Base-by-base conservation (phyloP, 352 stramenopile species). In the Elongisporangium anandrum region DNA sequence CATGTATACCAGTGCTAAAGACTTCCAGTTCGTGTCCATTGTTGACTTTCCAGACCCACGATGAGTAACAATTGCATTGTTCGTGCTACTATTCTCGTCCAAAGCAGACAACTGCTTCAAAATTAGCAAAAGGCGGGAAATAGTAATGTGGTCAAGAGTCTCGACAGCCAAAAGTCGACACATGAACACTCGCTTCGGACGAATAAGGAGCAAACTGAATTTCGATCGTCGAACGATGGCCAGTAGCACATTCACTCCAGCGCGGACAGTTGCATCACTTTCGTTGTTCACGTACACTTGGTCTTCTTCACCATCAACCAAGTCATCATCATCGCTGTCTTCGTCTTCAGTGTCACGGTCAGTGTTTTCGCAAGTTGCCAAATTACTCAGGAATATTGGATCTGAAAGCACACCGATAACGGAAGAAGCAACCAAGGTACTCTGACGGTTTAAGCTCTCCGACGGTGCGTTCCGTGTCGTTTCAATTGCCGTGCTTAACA, bases 71-170 rank as follows among this genome's bases (percentile, higher is more conserved):
- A 41, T 41, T 41, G 29, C 29, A 13, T 41, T 41, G 29, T 41
- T 15, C 6, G 6, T 41, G 29, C 29, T 13, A 5, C 16, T 39
- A 23, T 19, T 74, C 8, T 22, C 61, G 23, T 90, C 75, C 17
- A 90, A 57, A 3, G 81, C 55, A 13, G 69, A 68, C 6, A 95
- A 49, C 57, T 92, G 83, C 63, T 87, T 82, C 10, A 95, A 52
- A 13, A 95, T 62, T 16, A 69, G 69, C 15, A 95, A 57, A 47
- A 95, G 73, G 0, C 79, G 70, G 1, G 67, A 74, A 22, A 92
- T 70, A 8, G 81, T 95, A 23, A 89, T 73, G 56, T 90, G 83
- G 52, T 92, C 82, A 12, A 95, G 54, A 17, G 81, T 90, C 54
- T 90, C 80, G 4, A 91, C 70, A 2, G 78, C 75, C 29, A 95